A percentile compares a stretch with the other conserved stretches of the same genome.
Evolutionary conservation across 2,329 filamentous ascomycete species (phyloP).

Genomic region (Fonsecaea pedrosoi): DNA sequence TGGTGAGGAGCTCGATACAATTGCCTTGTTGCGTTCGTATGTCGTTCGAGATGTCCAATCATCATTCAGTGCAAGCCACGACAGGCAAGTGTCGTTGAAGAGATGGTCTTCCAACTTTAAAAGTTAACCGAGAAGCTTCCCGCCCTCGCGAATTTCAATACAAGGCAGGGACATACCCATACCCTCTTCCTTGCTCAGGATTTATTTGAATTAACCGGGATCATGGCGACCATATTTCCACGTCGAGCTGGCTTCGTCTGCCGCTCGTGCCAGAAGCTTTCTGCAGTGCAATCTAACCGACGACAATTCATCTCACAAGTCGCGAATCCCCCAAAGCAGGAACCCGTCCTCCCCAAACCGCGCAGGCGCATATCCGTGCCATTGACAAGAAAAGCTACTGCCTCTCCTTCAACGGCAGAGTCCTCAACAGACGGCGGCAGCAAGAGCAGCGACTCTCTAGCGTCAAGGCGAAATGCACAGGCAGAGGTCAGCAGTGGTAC

Average conservation of each 20-base stretch:
- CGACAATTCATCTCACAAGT: conserved; percentile 24
- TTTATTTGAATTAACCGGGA: not conserved
- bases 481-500: not conserved
- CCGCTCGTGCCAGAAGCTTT: conserved; percentile 31
- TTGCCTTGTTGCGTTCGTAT: not conserved
- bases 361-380: conserved; percentile 17
- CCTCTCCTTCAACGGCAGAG: not conserved
- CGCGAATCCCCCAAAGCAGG: conserved; percentile 20
- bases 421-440: conserved; percentile 2
- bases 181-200: not conserved
- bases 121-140: not conserved
- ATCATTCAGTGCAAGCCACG: not conserved
- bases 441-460: too few species aligned
- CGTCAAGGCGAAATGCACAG: not conserved
- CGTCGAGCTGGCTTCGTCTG: conserved; percentile 32
- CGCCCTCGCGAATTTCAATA: conserved; percentile 1
- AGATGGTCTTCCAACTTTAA: not conserved
- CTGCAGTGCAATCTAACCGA: conserved; percentile 16
- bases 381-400: not conserved
- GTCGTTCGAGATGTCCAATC: not conserved
- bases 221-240: conserved; percentile 31
- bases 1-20: not conserved
- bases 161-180: not conserved
- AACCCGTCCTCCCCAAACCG: not conserved
- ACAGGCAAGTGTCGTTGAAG: not conserved